Evolutionary conservation across 106 monocot species (phyloP).

Genomic region (Iris macrosiphon): DNA sequence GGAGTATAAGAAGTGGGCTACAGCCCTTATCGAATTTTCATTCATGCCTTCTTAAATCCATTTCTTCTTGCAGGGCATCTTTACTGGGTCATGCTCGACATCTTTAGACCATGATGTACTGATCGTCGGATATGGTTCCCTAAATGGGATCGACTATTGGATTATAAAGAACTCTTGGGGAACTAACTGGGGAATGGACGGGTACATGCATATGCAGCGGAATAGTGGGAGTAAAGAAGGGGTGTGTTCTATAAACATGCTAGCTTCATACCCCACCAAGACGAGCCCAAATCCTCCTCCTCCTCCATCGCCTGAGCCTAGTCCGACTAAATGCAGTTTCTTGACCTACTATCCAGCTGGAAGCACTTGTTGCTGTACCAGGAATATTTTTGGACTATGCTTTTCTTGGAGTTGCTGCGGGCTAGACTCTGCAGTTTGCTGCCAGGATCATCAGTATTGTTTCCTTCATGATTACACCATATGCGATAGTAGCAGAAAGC

Average conservation of each 20-base stretch:
- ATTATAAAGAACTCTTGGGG: constrained; percentile 94
- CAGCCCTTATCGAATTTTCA: no score
- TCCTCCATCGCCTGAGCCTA: constrained; percentile 53
- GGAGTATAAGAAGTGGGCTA: no score
- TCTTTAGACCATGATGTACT: constrained; percentile 83
- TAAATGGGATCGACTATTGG: constrained; percentile 76
- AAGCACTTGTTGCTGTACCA: constrained; percentile 75
- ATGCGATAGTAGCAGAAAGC: constrained; percentile 37
- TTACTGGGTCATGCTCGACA: constrained; percentile 83
- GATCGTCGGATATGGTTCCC: constrained; percentile 83
- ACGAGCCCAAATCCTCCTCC: constrained; percentile 76
- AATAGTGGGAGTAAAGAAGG: constrained; percentile 55
- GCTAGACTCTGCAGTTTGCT: constrained; percentile 73
- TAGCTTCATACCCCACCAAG: constrained; percentile 77
- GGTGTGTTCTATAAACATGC: constrained; percentile 74
- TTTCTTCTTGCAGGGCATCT: constrained; percentile 61
- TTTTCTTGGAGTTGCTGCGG: constrained; percentile 86
- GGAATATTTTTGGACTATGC: constrained; percentile 56
- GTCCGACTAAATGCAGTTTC: constrained; percentile 72
- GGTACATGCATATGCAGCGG: constrained; percentile 63
- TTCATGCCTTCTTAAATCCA: no score
- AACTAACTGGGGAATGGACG: constrained; percentile 75
- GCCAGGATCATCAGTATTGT: constrained; percentile 60
- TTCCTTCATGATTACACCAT: constrained; percentile 72
- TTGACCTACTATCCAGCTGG: constrained; percentile 55